Evolutionary conservation across 768 basidiomycete species (phyloP), one percentile per base, ranked within the genome.

Genomic region (Mycena galopus): DNA sequence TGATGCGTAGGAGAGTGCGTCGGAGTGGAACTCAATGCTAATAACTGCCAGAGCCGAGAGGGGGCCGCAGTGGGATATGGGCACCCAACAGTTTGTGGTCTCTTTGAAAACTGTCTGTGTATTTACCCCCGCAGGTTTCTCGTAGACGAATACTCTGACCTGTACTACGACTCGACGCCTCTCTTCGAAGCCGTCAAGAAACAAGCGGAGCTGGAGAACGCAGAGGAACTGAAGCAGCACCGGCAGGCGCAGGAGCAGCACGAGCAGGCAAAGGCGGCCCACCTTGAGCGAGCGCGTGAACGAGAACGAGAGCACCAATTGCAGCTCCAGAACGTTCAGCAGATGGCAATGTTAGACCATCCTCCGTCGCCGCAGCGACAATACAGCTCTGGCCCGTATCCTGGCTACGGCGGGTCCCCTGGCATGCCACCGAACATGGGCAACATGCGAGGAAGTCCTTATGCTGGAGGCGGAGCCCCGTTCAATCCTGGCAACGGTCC

Each of bases 11-110:
- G 94, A 95, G 79, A 91, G 90, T 77, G 93, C 94, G 12, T 94
- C 93, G 12, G 93, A 94, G 74, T 95, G 94, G 94, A 96, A 96
- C 75, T 95, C 94, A 0, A 76, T 94, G 64, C 85, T 96, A 56
- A 88, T 90, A 71, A 92, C 91, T 30, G 94, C 94, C 4, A 88
- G 94, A 42, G 94, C 94, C 10, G 90, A 93, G 69, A 86, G 94
- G 71, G 94, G 94, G 0, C 94, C 94, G 4, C 94, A 95, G 77
- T 96, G 94, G 94, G 94, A 96, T 79, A 86, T 95, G 44, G 93
- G 93, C 21, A 94, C 94, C 17, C 94, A 96, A 79, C 91, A 93
- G 94, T 95, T 75, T 75, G 93, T 87, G 58, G 19, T 7, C 23
- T 56, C 39, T 19, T 32, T 27, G 67, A 51, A 19, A 59, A 14